Evolutionary conservation across 2,329 filamentous ascomycete genomes (phyloP), one percentile per base, ranked within the genome.

Genomic region (Pseudogymnoascus sp.): DNA sequence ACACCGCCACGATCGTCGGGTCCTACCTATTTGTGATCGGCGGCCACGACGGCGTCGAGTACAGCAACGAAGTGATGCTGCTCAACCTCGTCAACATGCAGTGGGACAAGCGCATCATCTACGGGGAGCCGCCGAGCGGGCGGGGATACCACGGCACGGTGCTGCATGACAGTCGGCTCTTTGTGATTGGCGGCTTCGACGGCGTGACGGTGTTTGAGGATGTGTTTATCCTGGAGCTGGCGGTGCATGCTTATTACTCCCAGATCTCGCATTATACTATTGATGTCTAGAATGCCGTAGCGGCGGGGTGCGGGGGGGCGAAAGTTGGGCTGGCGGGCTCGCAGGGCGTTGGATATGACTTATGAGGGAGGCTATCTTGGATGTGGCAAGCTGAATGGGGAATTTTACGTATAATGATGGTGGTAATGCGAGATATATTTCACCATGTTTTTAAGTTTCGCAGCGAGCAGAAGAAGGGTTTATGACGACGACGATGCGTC

Each of bases 201-300:
- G 86, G 85, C 60, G 79, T 75, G 63, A 83, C 86, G 70, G 85
- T 88, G 24, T 88, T 87, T 76, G 81, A 81, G 36, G 86, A 89
- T 64, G 85, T 87, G 15, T 84, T 81, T 77, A 78, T 87, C 5
- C 74, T 89, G 61, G 86, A 89, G 74, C 74, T 89, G 67, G 86
- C 84, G 1, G 84, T 88, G 9, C 85, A 88, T 72, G 82, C 85
- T 37, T 89, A 89, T 71, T 89, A 88, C 69, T 87, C 85, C 64
- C 86, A 89, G 73, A 89, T 89, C 70, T 87, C 84, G 71, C 85
- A 88, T 72, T 89, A 88, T 67, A 84, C 79, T 39, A 88, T 89
- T 67, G 84, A 87, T 68, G 84, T 88, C 63, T 87, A 71, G 59
- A 59, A 15, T 33, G 59, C 36, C 24, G 8, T 31, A 15, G 26